Evolutionary conservation across 2,329 filamentous ascomycete genomes (phyloP).

Genomic region (Pezicula radicicola): DNA sequence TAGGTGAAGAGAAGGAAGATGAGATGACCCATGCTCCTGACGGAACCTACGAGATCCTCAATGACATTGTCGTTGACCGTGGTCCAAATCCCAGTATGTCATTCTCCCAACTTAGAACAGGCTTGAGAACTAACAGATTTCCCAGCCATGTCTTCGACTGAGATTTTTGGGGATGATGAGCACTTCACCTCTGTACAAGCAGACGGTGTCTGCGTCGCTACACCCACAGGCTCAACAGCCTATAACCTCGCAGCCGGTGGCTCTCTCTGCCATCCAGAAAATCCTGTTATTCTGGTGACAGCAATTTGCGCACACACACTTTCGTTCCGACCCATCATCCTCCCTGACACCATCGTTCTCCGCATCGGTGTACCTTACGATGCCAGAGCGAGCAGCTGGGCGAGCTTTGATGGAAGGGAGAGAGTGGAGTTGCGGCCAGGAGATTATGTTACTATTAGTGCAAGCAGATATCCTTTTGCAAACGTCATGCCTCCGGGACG

Average conservation of each 20-base stretch:
- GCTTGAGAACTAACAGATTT: slow-evolving; percentile 5
- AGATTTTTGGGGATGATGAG: slow-evolving; percentile 88
- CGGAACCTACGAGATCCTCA: slow-evolving; percentile 84
- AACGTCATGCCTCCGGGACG: slow-evolving; percentile 68
- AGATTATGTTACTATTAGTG: slow-evolving; percentile 83
- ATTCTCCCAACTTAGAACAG: neutral
- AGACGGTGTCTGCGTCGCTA: slow-evolving; percentile 90
- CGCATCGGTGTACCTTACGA: slow-evolving; percentile 93
- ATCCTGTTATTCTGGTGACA: slow-evolving; percentile 91
- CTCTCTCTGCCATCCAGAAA: slow-evolving; percentile 91
- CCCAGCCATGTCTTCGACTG: slow-evolving; percentile 82
- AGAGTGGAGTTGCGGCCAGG: slow-evolving; percentile 75
- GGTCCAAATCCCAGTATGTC: slow-evolving; percentile 87
- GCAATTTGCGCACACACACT: slow-evolving; percentile 94
- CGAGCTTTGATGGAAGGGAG: slow-evolving; percentile 95
- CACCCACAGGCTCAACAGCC: slow-evolving; percentile 89
- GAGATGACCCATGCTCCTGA: slow-evolving; percentile 83
- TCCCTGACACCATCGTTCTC: slow-evolving; percentile 93
- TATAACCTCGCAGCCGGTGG: slow-evolving; percentile 97
- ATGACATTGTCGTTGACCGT: slow-evolving; percentile 94
- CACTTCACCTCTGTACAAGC: slow-evolving; percentile 93
- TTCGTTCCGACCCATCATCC: slow-evolving; percentile 92
- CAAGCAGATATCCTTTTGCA: slow-evolving; percentile 77
- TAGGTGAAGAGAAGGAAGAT: slow-evolving; percentile 82
- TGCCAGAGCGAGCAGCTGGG: slow-evolving; percentile 86